Percentiles rank a stretch among this genome's conserved stretches.
Conservation (phyloP, 2,329 filamentous ascomycete genomes). For the Nectriaceae sp. region DNA sequence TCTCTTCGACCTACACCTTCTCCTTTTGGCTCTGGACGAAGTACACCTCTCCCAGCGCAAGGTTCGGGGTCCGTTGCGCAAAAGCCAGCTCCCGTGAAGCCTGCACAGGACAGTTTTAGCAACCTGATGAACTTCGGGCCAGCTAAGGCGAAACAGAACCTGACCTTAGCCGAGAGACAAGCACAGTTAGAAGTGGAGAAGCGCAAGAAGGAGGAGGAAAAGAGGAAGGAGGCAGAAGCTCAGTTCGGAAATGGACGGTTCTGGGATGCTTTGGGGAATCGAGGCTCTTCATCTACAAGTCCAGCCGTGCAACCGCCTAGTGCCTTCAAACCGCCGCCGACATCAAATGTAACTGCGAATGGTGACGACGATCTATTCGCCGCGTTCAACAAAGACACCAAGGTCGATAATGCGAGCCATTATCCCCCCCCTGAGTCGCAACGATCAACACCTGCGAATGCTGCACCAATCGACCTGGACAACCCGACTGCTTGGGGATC, state of each 20-base stretch:
- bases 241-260: constrained; percentile 78
- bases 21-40: constrained; percentile 56
- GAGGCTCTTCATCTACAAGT: constrained; percentile 42
- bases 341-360: constrained; percentile 17
- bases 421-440: constrained; percentile 57
- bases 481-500: constrained; percentile 55
- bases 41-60: constrained; percentile 57
- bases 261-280: constrained; percentile 71
- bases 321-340: constrained; percentile 8
- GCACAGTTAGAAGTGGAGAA: constrained; percentile 66
- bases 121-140: constrained; percentile 65
- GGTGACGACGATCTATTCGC: constrained; percentile 68
- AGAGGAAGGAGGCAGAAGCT: constrained; percentile 68
- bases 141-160: constrained; percentile 64
- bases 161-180: constrained; percentile 79
- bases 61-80: constrained; percentile 43
- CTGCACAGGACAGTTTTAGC: constrained; percentile 74
- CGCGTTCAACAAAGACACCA: constrained; percentile 66
- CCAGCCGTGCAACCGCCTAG: constrained; percentile 23
- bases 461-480: constrained; percentile 51
- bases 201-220: constrained; percentile 72
- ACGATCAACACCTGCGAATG: constrained; percentile 47
- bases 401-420: constrained; percentile 67
- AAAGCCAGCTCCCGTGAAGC: constrained; percentile 50
- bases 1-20: constrained; percentile 58